Percentiles rank a stretch among this genome's conserved stretches.
These are phyloP conservation scores for Paraphoma chrysanthemicola DNA, from an alignment of 2,329 filamentous ascomycete genomes.

Conservation along the genomic window DNA sequence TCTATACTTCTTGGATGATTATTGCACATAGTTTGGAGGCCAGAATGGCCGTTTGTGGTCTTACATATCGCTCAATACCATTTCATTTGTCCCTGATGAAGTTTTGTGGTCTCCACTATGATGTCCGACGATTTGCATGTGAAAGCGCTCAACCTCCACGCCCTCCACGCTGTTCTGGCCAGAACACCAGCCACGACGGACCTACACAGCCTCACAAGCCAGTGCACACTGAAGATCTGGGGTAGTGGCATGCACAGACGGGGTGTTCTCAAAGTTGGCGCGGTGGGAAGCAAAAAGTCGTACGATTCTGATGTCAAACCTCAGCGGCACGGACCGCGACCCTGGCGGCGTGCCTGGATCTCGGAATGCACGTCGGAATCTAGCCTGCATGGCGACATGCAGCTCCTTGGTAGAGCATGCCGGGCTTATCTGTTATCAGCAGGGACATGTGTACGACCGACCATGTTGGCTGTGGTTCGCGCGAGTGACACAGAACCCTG, in stretches of 20 bases:
- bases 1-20: conserved; percentile 5
- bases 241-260: conserved; percentile 19
- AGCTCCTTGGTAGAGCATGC: background rate
- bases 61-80: conserved; percentile 36
- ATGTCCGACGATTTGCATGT: background rate
- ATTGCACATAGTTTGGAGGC: conserved; percentile 13
- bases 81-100: conserved; percentile 31
- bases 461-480: background rate
- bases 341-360: conserved; percentile 12
- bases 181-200: background rate
- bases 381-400: conserved; percentile 7
- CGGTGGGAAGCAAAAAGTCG: conserved; percentile 22
- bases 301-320: conserved; percentile 40
- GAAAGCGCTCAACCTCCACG: background rate
- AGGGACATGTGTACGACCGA: background rate
- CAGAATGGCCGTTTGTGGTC: conserved; percentile 10
- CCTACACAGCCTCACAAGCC: background rate
- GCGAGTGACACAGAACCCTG: background rate
- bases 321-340: conserved; percentile 28
- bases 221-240: conserved; percentile 14
- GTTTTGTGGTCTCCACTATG: background rate
- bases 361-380: conserved; percentile 21
- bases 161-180: background rate
- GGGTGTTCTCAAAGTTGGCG: conserved; percentile 12
- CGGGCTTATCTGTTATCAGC: background rate